A percentile compares a stretch with the other conserved stretches of the same genome.
These are phyloP conservation scores for Fusarium fracticaudum DNA, from an alignment of 2,329 filamentous ascomycete genomes.

Conservation along the genomic window DNA sequence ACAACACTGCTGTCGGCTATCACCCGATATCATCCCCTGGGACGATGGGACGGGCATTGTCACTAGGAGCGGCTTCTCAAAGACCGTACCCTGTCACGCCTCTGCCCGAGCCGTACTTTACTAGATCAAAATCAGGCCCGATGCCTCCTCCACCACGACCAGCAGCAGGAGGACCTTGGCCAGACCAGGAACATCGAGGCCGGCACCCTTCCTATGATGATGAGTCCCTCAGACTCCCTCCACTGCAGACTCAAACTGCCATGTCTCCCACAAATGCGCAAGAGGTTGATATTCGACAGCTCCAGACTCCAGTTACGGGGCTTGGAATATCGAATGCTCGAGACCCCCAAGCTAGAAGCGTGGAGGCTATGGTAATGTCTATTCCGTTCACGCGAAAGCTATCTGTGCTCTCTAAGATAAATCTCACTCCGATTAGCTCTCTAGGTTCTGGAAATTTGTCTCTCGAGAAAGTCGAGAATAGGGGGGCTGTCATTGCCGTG, in stretches of 20 bases:
- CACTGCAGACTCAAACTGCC: slow-evolving; percentile 58
- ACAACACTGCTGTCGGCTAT: slow-evolving; percentile 55
- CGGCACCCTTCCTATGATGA: slow-evolving; percentile 60
- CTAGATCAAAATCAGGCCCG: slow-evolving; percentile 50
- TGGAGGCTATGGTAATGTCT: slow-evolving; percentile 78
- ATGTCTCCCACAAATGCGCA: slow-evolving; percentile 43
- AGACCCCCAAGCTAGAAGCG: slow-evolving; percentile 53
- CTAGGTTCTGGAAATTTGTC: slow-evolving; percentile 44
- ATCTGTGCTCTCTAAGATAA: slow-evolving; percentile 78
- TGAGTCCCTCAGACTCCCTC: slow-evolving; percentile 63
- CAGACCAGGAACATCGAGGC: slow-evolving; percentile 44
- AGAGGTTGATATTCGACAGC: slow-evolving; percentile 41
- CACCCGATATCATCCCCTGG: slow-evolving; percentile 37
- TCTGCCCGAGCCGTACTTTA: slow-evolving; percentile 46
- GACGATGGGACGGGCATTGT: slow-evolving; percentile 27
- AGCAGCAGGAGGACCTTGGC: slow-evolving; percentile 42
- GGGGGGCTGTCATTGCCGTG: slow-evolving; percentile 85
- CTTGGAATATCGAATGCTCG: slow-evolving; percentile 37
- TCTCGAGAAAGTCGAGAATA: slow-evolving; percentile 50
- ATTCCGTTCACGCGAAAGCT: slow-evolving; percentile 82
- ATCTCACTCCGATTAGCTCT: slow-evolving; percentile 67
- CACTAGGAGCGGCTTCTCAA: slow-evolving; percentile 34
- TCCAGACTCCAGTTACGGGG: slow-evolving; percentile 42
- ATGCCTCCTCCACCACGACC: slow-evolving; percentile 67
- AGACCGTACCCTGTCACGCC: slow-evolving; percentile 40